Evolutionary conservation across 2,329 filamentous ascomycete species (phyloP).

Genomic region (Aspergillus novoparasiticus): DNA sequence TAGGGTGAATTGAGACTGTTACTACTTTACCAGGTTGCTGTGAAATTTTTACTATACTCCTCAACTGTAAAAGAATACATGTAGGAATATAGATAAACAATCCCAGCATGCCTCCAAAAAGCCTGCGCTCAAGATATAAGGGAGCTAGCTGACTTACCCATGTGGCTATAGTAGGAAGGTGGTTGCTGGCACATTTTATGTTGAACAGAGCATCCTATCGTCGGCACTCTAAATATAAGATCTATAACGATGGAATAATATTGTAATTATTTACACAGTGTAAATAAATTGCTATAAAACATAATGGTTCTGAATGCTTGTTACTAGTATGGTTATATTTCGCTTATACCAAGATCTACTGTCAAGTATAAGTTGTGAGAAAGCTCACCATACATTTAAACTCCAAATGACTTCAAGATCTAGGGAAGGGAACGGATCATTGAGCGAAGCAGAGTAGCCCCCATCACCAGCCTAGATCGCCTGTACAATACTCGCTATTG

Average conservation of each 20-base stretch:
- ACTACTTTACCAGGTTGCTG: too few species aligned
- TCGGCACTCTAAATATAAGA: neutral
- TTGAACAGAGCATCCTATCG: neutral
- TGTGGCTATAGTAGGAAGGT: neutral
- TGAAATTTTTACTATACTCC: neutral
- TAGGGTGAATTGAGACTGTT: neutral
- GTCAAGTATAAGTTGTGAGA: neutral
- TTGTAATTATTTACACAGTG: neutral
- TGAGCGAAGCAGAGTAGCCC: conserved; percentile 14
- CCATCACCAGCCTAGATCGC: conserved; percentile 28
- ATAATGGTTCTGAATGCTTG: neutral
- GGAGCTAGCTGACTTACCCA: neutral
- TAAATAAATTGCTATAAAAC: neutral
- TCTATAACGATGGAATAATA: neutral
- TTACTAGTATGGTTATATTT: neutral
- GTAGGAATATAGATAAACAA: neutral
- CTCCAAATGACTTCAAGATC: conserved; percentile 11
- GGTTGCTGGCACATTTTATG: neutral
- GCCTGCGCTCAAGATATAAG: neutral
- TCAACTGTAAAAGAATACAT: neutral
- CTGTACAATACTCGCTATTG: conserved; percentile 25
- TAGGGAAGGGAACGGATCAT: conserved; percentile 18
- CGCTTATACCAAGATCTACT: neutral
- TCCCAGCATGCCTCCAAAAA: neutral
- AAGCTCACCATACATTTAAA: conserved; percentile 8